phyloP scores from a whole-genome alignment of 352 stramenopile species.

The Globisporangium lucens region DNA sequence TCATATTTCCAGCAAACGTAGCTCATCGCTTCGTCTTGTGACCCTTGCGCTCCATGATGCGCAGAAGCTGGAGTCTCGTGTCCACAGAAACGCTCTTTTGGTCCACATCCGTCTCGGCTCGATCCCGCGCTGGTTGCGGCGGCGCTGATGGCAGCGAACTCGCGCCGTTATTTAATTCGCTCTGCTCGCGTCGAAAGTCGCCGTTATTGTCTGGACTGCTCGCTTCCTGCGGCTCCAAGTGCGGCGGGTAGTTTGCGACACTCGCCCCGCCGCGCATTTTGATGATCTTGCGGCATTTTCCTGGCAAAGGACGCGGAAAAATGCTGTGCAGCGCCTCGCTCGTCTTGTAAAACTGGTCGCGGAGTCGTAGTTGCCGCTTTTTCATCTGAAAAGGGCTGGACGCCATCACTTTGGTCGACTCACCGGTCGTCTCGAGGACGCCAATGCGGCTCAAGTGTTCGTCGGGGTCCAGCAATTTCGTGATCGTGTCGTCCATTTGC shows the following conservation, averaged over 20 bases:
- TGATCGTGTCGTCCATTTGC: slow-evolving; percentile 38
- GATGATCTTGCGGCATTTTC: slow-evolving; percentile 55
- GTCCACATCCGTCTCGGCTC: not conserved
- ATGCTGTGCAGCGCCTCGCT: slow-evolving; percentile 53
- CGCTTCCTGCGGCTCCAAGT: slow-evolving; percentile 4
- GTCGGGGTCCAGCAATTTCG: slow-evolving; percentile 52
- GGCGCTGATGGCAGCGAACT: not conserved
- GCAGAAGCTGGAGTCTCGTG: slow-evolving; percentile 26
- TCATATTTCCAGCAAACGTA: not conserved
- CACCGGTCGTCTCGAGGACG: slow-evolving; percentile 58
- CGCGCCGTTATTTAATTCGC: not conserved
- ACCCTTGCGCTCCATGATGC: slow-evolving; percentile 22
- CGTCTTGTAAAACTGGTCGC: slow-evolving; percentile 62
- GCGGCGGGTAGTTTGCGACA: slow-evolving; percentile 41
- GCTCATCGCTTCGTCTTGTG: not conserved
- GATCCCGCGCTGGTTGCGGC: not conserved
- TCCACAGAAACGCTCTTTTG: slow-evolving; percentile 15
- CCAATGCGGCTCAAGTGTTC: slow-evolving; percentile 50
- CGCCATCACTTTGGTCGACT: slow-evolving; percentile 38
- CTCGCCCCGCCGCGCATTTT: slow-evolving; percentile 42
- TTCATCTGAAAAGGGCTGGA: slow-evolving; percentile 40
- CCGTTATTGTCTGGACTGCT: not conserved
- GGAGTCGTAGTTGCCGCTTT: slow-evolving; percentile 38
- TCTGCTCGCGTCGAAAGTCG: not conserved
- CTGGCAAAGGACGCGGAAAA: slow-evolving; percentile 44